Evolutionary conservation across 495 filamentous ascomycete genomes (phyloP), one percentile per base, ranked within the genome.

Genomic region (Recurvomyces mirabilis): DNA sequence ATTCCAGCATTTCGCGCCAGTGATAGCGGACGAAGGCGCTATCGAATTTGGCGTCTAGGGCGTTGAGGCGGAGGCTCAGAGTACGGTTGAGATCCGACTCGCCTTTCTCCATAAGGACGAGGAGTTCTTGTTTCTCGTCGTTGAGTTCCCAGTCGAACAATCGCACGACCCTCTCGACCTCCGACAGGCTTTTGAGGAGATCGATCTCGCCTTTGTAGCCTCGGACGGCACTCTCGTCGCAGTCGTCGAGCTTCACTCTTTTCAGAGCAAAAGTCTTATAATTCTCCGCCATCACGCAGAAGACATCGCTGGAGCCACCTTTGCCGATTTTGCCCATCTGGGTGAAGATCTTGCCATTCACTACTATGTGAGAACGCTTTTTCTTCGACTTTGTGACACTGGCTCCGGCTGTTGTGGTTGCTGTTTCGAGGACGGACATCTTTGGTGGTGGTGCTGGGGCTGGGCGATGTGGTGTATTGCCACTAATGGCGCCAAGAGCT

Each of bases 1-100:
- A 98, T 55, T 93, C 85, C 3, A 98, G 81, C 93, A 98, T 96
- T 65, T 98, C 91, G 57, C 87, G 86, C 91, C 91, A 98, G 67
- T 93, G 94, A 64, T 85, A 86, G 7, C 91, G 81, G n/a, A 87
- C 83, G 54, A 95, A 96, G 38, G 78, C 82, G 9, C 83, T 70
- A 58, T 98, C 91, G 44, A 96, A 82, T 21, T 66, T 67, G 25
- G 84, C 75, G 46, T 82, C 76, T n/a, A 42, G 39, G 0, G 76
- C 68, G 37, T 82, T 80, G 24, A 81, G 65, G 22, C 81, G 76
- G 26, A 79, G 75, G 5, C 73, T 80, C 22, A 98, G 77, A 14
- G 95, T 78, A 41, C 83, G 85, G 53, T 87, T 83, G 56, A 98
- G 71, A 56, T 96, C 93, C n/a, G 87, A 77, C 63, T 98, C 91